These are phyloP conservation scores for Cyberlindnera mississippiensis DNA, from an alignment of 805 yeast species.

Conservation along the genomic window DNA sequence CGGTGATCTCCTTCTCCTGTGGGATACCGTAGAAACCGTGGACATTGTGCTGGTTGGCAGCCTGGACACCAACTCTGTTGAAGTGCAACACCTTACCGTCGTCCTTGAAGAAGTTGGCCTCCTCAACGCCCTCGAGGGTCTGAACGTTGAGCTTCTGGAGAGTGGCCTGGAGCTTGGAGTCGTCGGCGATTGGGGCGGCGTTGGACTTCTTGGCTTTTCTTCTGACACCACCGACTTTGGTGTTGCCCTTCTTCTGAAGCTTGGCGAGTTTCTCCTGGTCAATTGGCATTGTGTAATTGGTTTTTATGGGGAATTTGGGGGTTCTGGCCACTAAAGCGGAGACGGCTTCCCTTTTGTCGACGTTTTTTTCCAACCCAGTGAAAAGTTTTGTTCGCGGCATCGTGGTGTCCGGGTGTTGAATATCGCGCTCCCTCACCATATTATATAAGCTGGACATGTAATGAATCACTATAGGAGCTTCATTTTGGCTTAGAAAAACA, in stretches of 20 bases:
- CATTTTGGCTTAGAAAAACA: too few species aligned
- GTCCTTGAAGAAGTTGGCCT: slow-evolving; percentile 96
- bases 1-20: slow-evolving; percentile 87
- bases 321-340: too few species aligned
- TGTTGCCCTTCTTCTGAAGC: slow-evolving; percentile 79
- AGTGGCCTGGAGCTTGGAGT: slow-evolving; percentile 84
- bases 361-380: slow-evolving; percentile 8
- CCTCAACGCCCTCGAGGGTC: slow-evolving; percentile 85
- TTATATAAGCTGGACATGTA: background rate
- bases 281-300: slow-evolving; percentile 56
- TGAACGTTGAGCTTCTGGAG: slow-evolving; percentile 86
- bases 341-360: slow-evolving; percentile 3
- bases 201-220: slow-evolving; percentile 81
- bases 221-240: slow-evolving; percentile 85
- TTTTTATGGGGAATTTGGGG: background rate
- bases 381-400: slow-evolving; percentile 4
- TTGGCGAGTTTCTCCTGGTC: slow-evolving; percentile 94
- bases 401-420: slow-evolving; percentile 7
- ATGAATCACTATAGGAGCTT: background rate
- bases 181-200: slow-evolving; percentile 71
- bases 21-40: slow-evolving; percentile 94
- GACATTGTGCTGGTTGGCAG: slow-evolving; percentile 85
- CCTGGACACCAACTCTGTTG: slow-evolving; percentile 94
- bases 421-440: background rate
- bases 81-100: slow-evolving; percentile 96